A percentile compares a stretch with the other conserved stretches of the same genome.
Conservation (phyloP, 2,329 filamentous ascomycete species). For the Aspergillus nomiae region DNA sequence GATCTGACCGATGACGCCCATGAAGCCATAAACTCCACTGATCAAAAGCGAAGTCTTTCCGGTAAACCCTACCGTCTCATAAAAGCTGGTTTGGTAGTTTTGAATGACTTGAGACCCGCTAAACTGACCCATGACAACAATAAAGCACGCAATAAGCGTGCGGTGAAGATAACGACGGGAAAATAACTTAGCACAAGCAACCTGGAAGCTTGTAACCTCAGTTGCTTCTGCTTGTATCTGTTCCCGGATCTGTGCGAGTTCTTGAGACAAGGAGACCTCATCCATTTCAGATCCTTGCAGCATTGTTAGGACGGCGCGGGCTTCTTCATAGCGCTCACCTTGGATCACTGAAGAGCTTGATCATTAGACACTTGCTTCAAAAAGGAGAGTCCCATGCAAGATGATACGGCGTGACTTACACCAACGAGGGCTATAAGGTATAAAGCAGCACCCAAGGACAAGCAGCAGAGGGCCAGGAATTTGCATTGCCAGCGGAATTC, state of each 20-base stretch:
- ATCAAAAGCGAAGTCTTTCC: conserved; percentile 37
- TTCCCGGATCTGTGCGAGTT: conserved; percentile 16
- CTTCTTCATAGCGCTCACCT: conserved; percentile 14
- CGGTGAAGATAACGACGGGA: conserved; percentile 28
- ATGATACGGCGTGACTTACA: conserved; percentile 7
- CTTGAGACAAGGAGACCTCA: conserved; percentile 7
- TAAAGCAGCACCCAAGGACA: conserved; percentile 18
- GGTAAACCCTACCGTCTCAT: conserved; percentile 35
- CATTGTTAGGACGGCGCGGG: conserved; percentile 8
- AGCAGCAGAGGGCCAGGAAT: conserved; percentile 17
- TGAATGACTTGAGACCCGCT: conserved; percentile 40
- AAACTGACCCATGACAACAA: conserved; percentile 38
- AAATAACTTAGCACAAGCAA: conserved; percentile 13
- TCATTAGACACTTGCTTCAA: neutral
- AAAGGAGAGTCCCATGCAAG: neutral
- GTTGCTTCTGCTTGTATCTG: conserved; percentile 16
- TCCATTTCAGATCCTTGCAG: neutral
- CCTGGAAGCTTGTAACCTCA: conserved; percentile 8
- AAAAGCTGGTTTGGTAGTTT: conserved; percentile 42
- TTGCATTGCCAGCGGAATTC: conserved; percentile 21
- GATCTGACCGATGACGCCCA: conserved; percentile 40
- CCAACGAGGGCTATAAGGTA: conserved; percentile 20
- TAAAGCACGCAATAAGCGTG: conserved; percentile 35
- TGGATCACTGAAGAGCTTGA: conserved; percentile 6
- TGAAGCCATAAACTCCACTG: conserved; percentile 40